Evolutionary conservation across 2,329 filamentous ascomycete genomes (phyloP), one percentile per base, ranked within the genome.

Genomic region (Fusarium euwallaceae): DNA sequence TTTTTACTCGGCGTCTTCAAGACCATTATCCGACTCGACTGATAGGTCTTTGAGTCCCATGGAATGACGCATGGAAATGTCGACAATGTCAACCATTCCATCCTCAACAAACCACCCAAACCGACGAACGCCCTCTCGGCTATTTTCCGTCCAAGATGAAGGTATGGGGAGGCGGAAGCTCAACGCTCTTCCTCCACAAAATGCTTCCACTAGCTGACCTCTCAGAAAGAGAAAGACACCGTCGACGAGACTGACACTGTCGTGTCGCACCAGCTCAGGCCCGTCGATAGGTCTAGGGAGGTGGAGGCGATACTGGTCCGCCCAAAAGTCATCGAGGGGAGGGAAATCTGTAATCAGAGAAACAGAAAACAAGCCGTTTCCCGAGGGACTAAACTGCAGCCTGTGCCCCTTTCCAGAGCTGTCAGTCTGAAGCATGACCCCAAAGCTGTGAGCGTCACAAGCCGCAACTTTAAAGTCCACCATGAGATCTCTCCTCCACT

Each of bases 291-390:
- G 78, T 9, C 80, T 77, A 6, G 79, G 79, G 17, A 81, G 74
- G 32, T 82, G 73, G 16, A 81, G 66, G 12, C 74, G 69, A 68
- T 83, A 83, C 68, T 82, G 82, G 58, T 83, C 81, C n/a, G 80
- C 81, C 82, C 82, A 83, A 69, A 83, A 83, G 69, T 83, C 81
- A 70, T 83, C 82, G 2, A 83, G 76, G 4, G 82, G 80, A 8
- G 81, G 77, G 37, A 80, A 78, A 64, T 82, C 80, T 6, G 78
- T 78, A 37, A 79, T 58, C 7, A 83, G 72, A n/a, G 72, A 61
- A 36, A 82, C 76, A 22, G 77, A 73, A 66, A 79, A 81, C 6
- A 75, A 51, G n/a, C 73, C 73, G n/a, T 68, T 67, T 20, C 66
- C 69, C 1, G 73, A 67, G 4, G 78, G 74, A 20, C 24, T 71